A percentile compares a stretch with the other conserved stretches of the same genome.
These are phyloP conservation scores for Viridothelium virens DNA, from an alignment of 495 filamentous ascomycete genomes.

Conservation along the genomic window DNA sequence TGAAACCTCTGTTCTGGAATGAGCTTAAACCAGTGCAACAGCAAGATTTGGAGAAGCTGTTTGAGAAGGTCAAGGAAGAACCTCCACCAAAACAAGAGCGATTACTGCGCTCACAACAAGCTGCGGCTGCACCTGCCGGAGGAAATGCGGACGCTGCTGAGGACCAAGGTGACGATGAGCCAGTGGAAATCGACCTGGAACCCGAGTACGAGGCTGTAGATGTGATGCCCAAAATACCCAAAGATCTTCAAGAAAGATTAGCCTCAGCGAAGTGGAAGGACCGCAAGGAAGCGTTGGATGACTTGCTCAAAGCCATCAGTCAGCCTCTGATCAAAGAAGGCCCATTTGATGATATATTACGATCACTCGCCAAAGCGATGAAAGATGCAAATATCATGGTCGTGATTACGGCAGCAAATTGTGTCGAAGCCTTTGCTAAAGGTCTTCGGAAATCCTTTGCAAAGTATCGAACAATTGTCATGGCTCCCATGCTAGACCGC, in stretches of 20 bases:
- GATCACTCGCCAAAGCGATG: constrained; percentile 85
- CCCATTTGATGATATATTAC: constrained; percentile 74
- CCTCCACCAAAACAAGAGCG: constrained; percentile 82
- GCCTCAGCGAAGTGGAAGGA: constrained; percentile 97
- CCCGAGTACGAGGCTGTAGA: constrained; percentile 70
- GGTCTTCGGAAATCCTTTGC: constrained; percentile 70
- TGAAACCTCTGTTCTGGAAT: constrained; percentile 96
- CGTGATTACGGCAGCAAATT: constrained; percentile 87
- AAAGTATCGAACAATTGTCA: constrained; percentile 71
- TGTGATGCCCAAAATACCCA: constrained; percentile 74
- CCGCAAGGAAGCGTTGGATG: constrained; percentile 88
- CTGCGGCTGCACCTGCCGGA: constrained; percentile 51
- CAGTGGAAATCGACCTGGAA: constrained; percentile 71
- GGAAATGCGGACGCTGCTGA: constrained; percentile 40
- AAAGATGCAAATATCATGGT: constrained; percentile 98
- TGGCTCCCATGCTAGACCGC: constrained; percentile 84
- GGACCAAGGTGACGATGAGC: constrained; percentile 58
- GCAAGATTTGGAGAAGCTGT: constrained; percentile 84
- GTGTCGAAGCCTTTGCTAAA: constrained; percentile 84
- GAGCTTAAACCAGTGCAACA: constrained; percentile 96
- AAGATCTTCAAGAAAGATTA: constrained; percentile 71
- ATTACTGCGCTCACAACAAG: constrained; percentile 82
- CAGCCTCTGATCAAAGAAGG: constrained; percentile 89
- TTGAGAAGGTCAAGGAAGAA: constrained; percentile 86
- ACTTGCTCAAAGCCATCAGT: constrained; percentile 65